These are phyloP conservation scores for Aegle marmelos DNA, from an alignment of 345 rosid species.

Conservation along the genomic window DNA sequence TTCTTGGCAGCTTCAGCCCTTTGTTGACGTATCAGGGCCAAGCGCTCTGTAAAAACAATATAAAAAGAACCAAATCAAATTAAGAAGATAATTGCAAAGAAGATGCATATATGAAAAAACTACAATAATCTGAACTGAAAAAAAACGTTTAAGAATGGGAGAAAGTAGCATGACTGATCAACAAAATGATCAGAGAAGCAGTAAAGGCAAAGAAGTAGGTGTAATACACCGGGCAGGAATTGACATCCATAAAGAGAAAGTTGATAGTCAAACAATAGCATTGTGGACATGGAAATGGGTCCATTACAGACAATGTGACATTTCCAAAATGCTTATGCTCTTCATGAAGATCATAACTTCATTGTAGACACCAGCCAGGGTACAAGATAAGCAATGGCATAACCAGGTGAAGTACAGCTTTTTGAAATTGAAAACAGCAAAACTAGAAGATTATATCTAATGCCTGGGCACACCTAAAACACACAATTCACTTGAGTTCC, in stretches of 20 bases:
- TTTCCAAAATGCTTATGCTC: neutral
- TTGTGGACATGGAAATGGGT: neutral
- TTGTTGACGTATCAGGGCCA: conserved; percentile 81
- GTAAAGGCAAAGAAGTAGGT: neutral
- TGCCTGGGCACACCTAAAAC: neutral
- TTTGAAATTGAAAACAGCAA: neutral
- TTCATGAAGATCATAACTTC: neutral
- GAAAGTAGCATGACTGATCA: neutral
- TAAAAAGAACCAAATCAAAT: neutral
- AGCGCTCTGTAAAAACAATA: conserved; percentile 52
- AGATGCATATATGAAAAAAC: neutral
- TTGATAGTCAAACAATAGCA: neutral
- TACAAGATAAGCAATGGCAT: neutral
- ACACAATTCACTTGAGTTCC: neutral
- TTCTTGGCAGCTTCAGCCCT: conserved; percentile 74
- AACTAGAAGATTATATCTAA: neutral
- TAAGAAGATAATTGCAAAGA: neutral
- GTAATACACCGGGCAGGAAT: neutral
- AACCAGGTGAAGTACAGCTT: neutral
- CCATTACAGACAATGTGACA: neutral
- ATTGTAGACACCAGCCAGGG: neutral
- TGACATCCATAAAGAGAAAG: neutral
- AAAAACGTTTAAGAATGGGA: neutral
- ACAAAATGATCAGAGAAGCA: neutral
- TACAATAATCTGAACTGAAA: neutral